Conservation (phyloP, 2,329 filamentous ascomycete species). For the Alternaria incomplexa region DNA sequence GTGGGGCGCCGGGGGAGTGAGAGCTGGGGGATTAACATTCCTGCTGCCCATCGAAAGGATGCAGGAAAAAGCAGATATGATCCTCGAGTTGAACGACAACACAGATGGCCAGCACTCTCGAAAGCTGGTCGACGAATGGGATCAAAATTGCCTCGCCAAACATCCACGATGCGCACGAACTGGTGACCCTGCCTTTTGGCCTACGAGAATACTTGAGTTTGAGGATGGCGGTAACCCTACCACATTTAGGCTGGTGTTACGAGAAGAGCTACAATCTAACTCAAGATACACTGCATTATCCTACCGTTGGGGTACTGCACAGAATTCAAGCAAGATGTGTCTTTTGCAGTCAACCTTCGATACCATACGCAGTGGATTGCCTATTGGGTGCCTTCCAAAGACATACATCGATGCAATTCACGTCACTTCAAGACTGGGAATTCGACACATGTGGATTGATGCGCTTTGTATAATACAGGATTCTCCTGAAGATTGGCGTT, state of each 20-base stretch:
- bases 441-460: not conserved
- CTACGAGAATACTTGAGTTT: not conserved
- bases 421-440: not conserved
- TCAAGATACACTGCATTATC: not conserved
- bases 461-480: not conserved
- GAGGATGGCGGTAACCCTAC: not conserved
- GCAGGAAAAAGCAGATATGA: too few relatives aligned
- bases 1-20: too few relatives aligned
- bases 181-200: not conserved
- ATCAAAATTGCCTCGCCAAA: not conserved
- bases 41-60: too few relatives aligned
- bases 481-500: not conserved
- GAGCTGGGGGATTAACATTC: too few relatives aligned
- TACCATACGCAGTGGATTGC: not conserved
- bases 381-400: not conserved
- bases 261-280: not conserved
- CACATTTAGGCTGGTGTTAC: not conserved
- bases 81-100: not conserved
- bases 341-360: not conserved
- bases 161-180: fast-evolving
- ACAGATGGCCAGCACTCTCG: not conserved
- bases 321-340: not conserved
- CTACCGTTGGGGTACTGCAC: not conserved
- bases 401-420: not conserved
- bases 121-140: not conserved